Percentiles rank a stretch among this genome's conserved stretches.
These are phyloP conservation scores for Physaria fendleri DNA, from an alignment of 345 rosid genomes.

Conservation along the genomic window DNA sequence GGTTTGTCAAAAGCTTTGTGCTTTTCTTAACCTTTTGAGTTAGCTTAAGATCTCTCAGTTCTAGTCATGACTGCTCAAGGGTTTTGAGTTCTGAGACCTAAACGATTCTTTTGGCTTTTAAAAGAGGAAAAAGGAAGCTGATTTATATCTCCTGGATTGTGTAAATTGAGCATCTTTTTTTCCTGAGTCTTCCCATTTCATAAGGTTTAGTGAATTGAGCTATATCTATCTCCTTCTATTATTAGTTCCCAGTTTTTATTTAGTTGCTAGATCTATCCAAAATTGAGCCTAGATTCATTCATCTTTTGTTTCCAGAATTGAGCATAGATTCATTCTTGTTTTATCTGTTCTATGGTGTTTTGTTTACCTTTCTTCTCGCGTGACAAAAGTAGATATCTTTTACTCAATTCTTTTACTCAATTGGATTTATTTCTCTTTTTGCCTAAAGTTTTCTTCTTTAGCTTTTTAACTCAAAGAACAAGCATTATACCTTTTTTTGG, in stretches of 20 bases:
- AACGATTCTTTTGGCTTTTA: background rate
- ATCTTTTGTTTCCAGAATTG: too few species aligned
- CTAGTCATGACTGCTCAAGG: background rate
- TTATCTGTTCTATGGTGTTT: background rate
- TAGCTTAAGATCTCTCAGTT: constrained; percentile 20
- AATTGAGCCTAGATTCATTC: too few species aligned
- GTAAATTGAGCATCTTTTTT: constrained; percentile 6
- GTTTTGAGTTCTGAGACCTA: constrained; percentile 4
- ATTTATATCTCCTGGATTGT: background rate
- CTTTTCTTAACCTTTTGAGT: background rate
- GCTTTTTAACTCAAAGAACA: constrained; percentile 5
- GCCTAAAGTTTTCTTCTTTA: constrained; percentile 13
- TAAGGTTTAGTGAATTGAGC: background rate
- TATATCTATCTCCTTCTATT: background rate
- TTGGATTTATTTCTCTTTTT: constrained; percentile 11
- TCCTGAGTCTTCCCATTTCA: background rate
- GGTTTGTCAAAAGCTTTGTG: background rate
- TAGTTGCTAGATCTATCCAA: constrained; percentile 24
- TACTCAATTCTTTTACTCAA: background rate
- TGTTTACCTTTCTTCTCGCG: constrained; percentile 3
- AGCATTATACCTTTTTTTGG: constrained; percentile 2
- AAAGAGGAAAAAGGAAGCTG: background rate
- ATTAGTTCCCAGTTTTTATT: background rate
- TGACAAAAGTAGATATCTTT: constrained; percentile 7
- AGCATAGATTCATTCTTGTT: constrained; percentile 1